Evolutionary conservation across 805 yeast genomes (phyloP).

Genomic region (Cyberlindnera saturnus): DNA sequence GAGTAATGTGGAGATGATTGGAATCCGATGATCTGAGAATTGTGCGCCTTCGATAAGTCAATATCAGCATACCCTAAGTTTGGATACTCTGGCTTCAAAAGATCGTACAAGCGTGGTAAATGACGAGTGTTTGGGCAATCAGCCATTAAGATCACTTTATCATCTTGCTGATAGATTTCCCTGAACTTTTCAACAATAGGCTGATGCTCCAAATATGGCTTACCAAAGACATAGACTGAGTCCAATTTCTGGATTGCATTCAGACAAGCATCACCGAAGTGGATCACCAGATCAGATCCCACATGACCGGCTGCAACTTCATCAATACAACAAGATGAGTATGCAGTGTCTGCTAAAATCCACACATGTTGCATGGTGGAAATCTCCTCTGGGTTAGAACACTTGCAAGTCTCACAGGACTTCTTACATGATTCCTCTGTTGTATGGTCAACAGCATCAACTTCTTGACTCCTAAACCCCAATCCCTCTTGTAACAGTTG

Average conservation of each 20-base stretch:
- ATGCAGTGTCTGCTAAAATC: constrained; percentile 93
- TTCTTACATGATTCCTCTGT: constrained; percentile 14
- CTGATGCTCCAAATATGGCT: constrained; percentile 46
- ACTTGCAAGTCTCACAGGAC: constrained; percentile 19
- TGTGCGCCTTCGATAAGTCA: constrained; percentile 27
- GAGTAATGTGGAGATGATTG: constrained; percentile 3
- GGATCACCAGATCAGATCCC: constrained; percentile 75
- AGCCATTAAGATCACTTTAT: constrained; percentile 60
- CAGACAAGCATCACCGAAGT: constrained; percentile 93
- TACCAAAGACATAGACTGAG: constrained; percentile 76
- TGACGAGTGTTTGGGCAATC: constrained; percentile 60
- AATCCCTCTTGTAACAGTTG: constrained; percentile 40
- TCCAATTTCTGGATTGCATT: constrained; percentile 70
- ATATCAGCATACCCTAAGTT: constrained; percentile 36
- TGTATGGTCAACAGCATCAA: constrained; percentile 4
- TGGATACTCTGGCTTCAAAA: constrained; percentile 25
- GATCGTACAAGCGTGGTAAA: constrained; percentile 34
- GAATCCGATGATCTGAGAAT: constrained; percentile 39
- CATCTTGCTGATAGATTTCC: constrained; percentile 33
- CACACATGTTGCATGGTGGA: constrained; percentile 42
- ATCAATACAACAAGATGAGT: constrained; percentile 92
- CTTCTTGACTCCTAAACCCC: constrained; percentile 5
- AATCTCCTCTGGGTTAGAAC: constrained; percentile 10
- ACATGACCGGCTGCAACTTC: constrained; percentile 97
- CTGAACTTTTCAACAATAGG: constrained; percentile 34